Base-by-base conservation (phyloP, 805 yeast genomes). In the Wickerhamiella alocasiicola region DNA sequence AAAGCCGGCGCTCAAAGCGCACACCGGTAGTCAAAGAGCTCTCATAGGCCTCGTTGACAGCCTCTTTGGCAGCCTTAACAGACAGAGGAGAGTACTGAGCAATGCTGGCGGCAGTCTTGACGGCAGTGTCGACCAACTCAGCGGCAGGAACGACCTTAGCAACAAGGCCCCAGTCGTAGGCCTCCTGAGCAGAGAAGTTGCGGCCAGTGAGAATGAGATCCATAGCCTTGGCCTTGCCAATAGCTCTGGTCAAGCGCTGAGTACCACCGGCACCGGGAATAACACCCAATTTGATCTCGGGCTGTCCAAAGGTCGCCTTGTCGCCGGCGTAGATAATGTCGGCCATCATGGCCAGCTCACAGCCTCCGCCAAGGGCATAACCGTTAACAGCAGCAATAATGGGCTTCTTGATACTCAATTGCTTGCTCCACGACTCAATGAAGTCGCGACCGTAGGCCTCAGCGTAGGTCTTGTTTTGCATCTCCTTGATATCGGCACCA, bases 261-360 rank as follows among this genome's bases (percentile, higher is more conserved):
- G 75, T 68, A 13, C 75, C 76, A 13, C 76, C 76, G 9, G 72
- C 63, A 2, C 63, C 72, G 29, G 74, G 73, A 24, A 69, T 60
- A 15, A 70, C 60, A 3, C 76, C 76, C 19, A 71, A 57, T 44
- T 64, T 66, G 51, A 71, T 67, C 53, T 71, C 76, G 19, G 76
- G 76, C 52, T 70, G 74, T 9, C 76, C 76, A 47, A 71, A 70
- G 30, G 53, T 53, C 15, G 75, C 72, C 43, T 57, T 56, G 29
- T 63, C 63, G 15, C 74, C 70, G 13, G 71, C 70, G 43, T 70
- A 70, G 34, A 71, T 54, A 43, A 71, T 65, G 47, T 71, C 76
- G 28, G 67, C 62, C 56, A 63, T 57, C 74, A 71, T 68, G 16
- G 76, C 75, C 28, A 71, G 53, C 50, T 71, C 76, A 44, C 72